These are phyloP conservation scores for Tricholoma hemisulphureum DNA, from an alignment of 768 basidiomycete species.

Conservation along the genomic window DNA sequence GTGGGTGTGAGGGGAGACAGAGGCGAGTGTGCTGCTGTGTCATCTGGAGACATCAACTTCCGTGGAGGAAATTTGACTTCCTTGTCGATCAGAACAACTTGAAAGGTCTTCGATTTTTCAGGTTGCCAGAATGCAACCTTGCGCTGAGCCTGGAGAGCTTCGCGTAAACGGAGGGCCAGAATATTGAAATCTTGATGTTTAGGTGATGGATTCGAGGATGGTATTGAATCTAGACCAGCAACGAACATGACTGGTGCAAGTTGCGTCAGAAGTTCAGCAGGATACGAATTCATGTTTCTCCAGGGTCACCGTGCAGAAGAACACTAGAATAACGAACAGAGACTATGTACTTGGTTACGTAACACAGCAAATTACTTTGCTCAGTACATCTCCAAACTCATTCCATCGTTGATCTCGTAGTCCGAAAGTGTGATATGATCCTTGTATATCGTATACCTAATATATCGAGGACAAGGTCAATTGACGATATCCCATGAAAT, in stretches of 20 bases:
- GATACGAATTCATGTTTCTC: conserved; percentile 84
- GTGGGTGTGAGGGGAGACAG: conserved; percentile 88
- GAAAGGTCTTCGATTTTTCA: conserved; percentile 71
- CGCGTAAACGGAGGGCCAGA: conserved; percentile 62
- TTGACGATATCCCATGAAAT: neutral
- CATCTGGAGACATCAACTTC: conserved; percentile 63
- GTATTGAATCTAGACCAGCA: conserved; percentile 65
- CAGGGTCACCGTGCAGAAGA: no score
- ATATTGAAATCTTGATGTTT: conserved; percentile 59
- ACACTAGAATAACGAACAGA: no score
- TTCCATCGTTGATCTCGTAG: conserved; percentile 91
- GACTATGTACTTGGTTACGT: neutral
- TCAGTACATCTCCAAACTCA: conserved; percentile 92
- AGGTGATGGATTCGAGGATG: conserved; percentile 24
- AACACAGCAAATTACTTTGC: neutral
- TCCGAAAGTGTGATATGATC: conserved; percentile 93
- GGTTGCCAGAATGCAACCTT: conserved; percentile 72
- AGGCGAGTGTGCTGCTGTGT: conserved; percentile 74
- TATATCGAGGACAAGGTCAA: neutral
- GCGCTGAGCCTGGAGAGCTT: conserved; percentile 61
- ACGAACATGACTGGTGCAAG: conserved; percentile 93
- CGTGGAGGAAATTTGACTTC: conserved; percentile 84
- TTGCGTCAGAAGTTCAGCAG: conserved; percentile 84
- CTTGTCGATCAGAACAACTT: conserved; percentile 82
- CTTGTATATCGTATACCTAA: conserved; percentile 92